A percentile compares a stretch with the other conserved stretches of the same genome.
These are phyloP conservation scores for Herpotrichia juniperi DNA, from an alignment of 2,329 filamentous ascomycete species.

Conservation along the genomic window DNA sequence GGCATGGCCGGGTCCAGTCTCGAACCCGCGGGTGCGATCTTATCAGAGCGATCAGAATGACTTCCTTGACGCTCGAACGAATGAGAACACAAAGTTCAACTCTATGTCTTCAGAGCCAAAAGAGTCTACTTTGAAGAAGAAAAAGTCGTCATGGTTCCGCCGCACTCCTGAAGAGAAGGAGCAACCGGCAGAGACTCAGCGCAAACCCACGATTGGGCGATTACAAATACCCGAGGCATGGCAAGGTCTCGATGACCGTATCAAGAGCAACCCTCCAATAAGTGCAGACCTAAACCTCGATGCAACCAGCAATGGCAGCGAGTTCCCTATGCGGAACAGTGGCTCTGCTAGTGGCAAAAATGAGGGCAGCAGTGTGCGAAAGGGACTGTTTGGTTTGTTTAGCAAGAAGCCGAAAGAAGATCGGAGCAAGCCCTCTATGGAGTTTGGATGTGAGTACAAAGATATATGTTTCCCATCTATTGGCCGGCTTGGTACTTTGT, in stretches of 20 bases:
- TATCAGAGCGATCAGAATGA: constrained; percentile 28
- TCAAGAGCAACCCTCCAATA: constrained; percentile 25
- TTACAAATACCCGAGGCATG: constrained; percentile 42
- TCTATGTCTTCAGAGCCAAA: constrained; percentile 28
- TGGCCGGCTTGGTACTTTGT: constrained; percentile 4
- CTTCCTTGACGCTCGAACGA: constrained; percentile 21
- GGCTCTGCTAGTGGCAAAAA: constrained; percentile 39
- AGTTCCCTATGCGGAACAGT: constrained; percentile 50
- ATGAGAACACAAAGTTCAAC: constrained; percentile 4
- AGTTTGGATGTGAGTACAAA: constrained; percentile 46
- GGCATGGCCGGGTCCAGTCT: constrained; percentile 20
- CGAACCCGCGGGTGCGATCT: constrained; percentile 19
- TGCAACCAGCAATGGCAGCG: constrained; percentile 42
- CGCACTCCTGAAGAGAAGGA: constrained; percentile 41
- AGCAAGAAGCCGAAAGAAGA: constrained; percentile 56
- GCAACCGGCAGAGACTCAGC: constrained; percentile 33
- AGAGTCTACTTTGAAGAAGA: constrained; percentile 44
- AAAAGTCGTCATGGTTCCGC: constrained; percentile 56
- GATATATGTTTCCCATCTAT: constrained; percentile 21
- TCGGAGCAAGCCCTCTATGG: constrained; percentile 37
- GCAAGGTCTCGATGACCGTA: constrained; percentile 44
- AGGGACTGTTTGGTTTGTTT: constrained; percentile 60
- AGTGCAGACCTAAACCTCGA: constrained; percentile 15
- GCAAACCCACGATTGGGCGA: constrained; percentile 30
- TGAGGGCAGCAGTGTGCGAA: constrained; percentile 42